Percentiles rank a stretch among this genome's conserved stretches.
phyloP scores from a whole-genome alignment of 352 stramenopile genomes.

The Globisporangium megalacanthum region DNA sequence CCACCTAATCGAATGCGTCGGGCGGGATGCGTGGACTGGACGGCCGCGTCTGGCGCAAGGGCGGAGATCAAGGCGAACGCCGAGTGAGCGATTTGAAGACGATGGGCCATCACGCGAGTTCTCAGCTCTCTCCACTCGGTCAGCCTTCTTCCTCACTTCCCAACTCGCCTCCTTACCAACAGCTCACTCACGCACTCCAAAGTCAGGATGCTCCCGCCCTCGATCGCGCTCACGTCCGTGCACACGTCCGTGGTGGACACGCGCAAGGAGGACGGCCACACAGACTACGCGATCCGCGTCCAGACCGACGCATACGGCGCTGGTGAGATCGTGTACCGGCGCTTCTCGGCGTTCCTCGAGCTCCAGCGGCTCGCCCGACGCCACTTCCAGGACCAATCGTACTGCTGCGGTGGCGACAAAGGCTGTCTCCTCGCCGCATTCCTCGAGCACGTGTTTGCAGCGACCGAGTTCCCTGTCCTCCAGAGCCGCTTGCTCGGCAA shows the following conservation, averaged over 20 bases:
- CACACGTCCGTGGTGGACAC: conserved; percentile 65
- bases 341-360: conserved; percentile 83
- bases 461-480: conserved; percentile 73
- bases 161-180: conserved; percentile 5
- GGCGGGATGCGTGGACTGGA: conserved; percentile 2
- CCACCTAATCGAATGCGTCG: conserved; percentile 1
- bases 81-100: not conserved
- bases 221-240: conserved; percentile 45
- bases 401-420: conserved; percentile 63
- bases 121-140: not conserved
- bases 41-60: conserved; percentile 5
- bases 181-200: not conserved
- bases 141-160: conserved; percentile 2
- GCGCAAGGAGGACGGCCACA: conserved; percentile 69
- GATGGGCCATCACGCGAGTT: no score
- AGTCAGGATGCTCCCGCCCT: conserved; percentile 26
- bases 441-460: conserved; percentile 56
- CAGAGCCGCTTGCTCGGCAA: conserved; percentile 71
- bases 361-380: conserved; percentile 66
- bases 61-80: not conserved
- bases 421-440: conserved; percentile 65
- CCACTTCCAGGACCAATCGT: conserved; percentile 56
- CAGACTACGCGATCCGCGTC: conserved; percentile 82
- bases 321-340: conserved; percentile 69
- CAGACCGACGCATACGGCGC: conserved; percentile 54